Percentiles rank a stretch among this genome's conserved stretches.
Evolutionary conservation across 768 basidiomycete species (phyloP).

Genomic region (Mycena chlorophos): DNA sequence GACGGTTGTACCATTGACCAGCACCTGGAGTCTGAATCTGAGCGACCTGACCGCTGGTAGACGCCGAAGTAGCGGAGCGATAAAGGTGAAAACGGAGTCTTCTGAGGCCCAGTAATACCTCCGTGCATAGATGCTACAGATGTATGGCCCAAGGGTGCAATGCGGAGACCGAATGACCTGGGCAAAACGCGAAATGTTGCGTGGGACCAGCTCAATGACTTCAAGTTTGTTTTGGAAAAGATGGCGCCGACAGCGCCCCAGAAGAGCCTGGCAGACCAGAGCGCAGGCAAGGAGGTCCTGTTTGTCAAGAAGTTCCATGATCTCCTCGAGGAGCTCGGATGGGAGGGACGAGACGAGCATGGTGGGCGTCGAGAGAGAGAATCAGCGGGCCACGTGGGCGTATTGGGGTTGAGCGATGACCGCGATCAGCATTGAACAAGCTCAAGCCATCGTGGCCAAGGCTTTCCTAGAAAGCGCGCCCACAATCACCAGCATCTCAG

Average conservation of each 20-base stretch:
- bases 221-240: no score
- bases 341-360: background rate
- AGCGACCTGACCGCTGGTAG: no score
- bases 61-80: no score
- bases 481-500: conserved; percentile 23
- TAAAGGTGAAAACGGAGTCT: no score
- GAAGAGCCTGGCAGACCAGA: background rate
- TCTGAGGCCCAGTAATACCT: no score
- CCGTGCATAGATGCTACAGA: no score
- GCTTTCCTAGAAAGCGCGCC: conserved; percentile 19
- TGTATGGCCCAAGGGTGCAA: no score
- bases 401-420: background rate
- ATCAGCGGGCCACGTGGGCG: background rate
- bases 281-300: background rate
- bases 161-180: no score
- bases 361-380: background rate
- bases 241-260: background rate
- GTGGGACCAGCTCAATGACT: no score
- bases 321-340: background rate
- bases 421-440: conserved; percentile 29
- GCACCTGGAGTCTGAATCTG: no score
- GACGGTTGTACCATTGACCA: no score
- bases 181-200: no score
- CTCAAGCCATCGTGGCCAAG: conserved; percentile 30
- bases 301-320: background rate